Conservation (phyloP, 2,329 filamentous ascomycete species). For the Trichoderma afroharzianum region DNA sequence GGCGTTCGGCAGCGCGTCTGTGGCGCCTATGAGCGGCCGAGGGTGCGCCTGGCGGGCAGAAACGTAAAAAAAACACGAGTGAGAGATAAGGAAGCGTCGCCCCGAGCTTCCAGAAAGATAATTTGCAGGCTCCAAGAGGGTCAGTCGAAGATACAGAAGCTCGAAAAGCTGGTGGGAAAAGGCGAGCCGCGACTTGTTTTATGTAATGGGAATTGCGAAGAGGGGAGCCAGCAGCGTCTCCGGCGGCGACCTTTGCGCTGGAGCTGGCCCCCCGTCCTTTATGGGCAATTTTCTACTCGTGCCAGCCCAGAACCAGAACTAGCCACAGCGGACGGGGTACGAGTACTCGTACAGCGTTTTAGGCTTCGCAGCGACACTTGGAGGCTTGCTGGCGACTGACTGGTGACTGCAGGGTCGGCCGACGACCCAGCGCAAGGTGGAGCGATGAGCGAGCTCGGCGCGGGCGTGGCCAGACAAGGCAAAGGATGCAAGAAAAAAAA, state of each 20-base stretch:
- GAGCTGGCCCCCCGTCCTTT: conserved; percentile 15
- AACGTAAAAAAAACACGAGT: conserved; percentile 19
- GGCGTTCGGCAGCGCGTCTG: conserved; percentile 25
- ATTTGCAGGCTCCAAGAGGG: conserved; percentile 17
- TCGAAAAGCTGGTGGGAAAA: conserved; percentile 25
- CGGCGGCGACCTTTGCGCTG: conserved; percentile 9
- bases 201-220: conserved; percentile 38
- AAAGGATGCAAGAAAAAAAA: neutral
- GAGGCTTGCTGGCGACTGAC: neutral
- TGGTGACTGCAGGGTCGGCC: conserved; percentile 16
- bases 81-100: conserved; percentile 27
- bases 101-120: conserved; percentile 18
- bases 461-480: conserved; percentile 8
- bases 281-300: neutral
- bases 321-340: conserved; percentile 7
- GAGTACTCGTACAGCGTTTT: conserved; percentile 13
- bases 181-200: conserved; percentile 34
- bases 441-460: conserved; percentile 17
- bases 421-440: conserved; percentile 11
- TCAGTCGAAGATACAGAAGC: conserved; percentile 26
- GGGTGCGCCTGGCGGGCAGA: conserved; percentile 14
- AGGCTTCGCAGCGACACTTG: neutral
- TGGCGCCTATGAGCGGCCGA: conserved; percentile 27
- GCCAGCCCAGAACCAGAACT: neutral
- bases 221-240: conserved; percentile 20